Conservation (phyloP, 495 filamentous ascomycete species). For the Ascobolus immersus region DNA sequence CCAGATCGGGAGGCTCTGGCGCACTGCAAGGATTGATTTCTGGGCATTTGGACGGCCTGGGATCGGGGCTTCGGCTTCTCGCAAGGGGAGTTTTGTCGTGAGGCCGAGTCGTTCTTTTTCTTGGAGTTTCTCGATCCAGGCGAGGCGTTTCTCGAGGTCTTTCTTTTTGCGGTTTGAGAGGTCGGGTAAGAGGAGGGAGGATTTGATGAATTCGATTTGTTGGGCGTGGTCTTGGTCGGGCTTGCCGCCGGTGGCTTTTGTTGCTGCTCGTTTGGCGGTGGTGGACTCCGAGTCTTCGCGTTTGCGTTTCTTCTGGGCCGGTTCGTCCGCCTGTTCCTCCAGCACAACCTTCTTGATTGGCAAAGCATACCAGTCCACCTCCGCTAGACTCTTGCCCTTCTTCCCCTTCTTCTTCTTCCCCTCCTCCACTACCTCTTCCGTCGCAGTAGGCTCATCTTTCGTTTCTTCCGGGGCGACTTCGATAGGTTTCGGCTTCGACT, state of each 20-base stretch:
- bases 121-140: neutral
- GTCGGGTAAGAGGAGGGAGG: neutral
- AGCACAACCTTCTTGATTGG: neutral
- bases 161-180: neutral
- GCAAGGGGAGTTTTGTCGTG: neutral
- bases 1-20: conserved; percentile 61
- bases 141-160: no score
- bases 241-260: neutral
- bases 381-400: neutral
- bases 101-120: neutral
- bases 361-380: neutral
- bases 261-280: neutral
- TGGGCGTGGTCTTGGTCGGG: neutral
- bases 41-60: conserved; percentile 3
- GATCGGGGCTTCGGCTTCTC: neutral
- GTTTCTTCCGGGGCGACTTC: neutral
- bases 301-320: neutral
- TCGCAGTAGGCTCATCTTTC: neutral
- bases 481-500: neutral
- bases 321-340: neutral
- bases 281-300: neutral
- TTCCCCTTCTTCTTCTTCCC: neutral
- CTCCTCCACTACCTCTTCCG: neutral
- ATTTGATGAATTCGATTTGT: no score
- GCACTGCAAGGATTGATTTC: conserved; percentile 24